These are phyloP conservation scores for Pharnaceum exiguum DNA, from an alignment of 148 eudicot genomes.

Conservation along the genomic window DNA sequence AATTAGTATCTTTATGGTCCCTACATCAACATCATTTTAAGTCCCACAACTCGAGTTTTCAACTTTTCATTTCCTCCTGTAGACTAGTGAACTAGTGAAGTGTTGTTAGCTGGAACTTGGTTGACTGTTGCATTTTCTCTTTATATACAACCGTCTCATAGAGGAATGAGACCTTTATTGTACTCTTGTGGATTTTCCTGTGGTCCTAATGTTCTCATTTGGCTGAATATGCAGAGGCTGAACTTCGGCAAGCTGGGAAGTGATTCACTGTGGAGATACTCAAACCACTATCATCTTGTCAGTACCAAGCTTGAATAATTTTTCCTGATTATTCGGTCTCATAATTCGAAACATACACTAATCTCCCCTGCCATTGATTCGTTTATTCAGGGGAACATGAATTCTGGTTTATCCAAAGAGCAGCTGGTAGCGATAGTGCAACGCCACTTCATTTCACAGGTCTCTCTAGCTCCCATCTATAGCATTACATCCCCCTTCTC, in stretches of 20 bases:
- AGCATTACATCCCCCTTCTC: neutral
- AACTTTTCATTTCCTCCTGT: neutral
- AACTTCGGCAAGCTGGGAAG: slow-evolving; percentile 76
- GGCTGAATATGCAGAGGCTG: slow-evolving; percentile 43
- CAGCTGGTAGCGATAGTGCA: slow-evolving; percentile 67
- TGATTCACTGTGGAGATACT: slow-evolving; percentile 83
- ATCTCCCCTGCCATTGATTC: neutral
- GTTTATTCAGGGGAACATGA: slow-evolving; percentile 46
- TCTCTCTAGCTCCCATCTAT: slow-evolving; percentile 18
- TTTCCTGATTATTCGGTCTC: neutral
- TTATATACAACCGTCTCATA: neutral
- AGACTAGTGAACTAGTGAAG: neutral
- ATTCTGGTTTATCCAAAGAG: slow-evolving; percentile 56
- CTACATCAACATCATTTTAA: neutral
- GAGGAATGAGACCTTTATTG: neutral
- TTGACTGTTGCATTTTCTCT: neutral
- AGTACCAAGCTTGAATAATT: slow-evolving; percentile 16
- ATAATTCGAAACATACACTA: neutral
- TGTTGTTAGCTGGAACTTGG: neutral
- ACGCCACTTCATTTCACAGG: slow-evolving; percentile 85
- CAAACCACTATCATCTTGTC: slow-evolving; percentile 74
- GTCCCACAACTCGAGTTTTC: slow-evolving; percentile 5
- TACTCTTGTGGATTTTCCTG: neutral
- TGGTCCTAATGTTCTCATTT: slow-evolving; percentile 6
- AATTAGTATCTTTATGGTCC: neutral